A percentile compares a stretch with the other conserved stretches of the same genome.
Evolutionary conservation across 495 filamentous ascomycete genomes (phyloP).

Genomic region (Pseudoneurospora amorphoporcata): DNA sequence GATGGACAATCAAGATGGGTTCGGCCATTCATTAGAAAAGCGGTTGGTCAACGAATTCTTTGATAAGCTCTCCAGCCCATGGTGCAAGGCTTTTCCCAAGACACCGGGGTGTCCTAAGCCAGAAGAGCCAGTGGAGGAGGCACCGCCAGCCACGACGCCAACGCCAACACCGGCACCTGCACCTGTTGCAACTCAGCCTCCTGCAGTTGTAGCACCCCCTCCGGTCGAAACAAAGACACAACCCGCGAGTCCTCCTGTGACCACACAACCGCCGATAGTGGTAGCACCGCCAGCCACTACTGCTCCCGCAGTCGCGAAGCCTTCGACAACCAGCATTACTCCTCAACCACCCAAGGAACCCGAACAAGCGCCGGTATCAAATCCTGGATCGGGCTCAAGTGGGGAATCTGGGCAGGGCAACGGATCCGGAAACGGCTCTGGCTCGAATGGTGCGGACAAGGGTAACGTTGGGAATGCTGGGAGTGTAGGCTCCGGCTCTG

Average conservation of each 20-base stretch:
- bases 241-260: not conserved
- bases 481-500: not conserved
- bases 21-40: not conserved
- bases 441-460: not conserved
- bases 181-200: not conserved
- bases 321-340: not conserved
- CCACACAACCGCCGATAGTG: not conserved
- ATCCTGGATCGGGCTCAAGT: not conserved
- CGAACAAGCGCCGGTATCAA: not conserved
- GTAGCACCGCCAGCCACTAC: not conserved
- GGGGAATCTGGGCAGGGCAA: constrained; percentile 1
- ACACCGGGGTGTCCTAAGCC: not conserved
- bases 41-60: not conserved
- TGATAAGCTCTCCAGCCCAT: not conserved
- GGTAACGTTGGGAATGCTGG: constrained; percentile 1
- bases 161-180: not conserved
- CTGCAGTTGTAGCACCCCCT: not conserved
- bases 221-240: not conserved
- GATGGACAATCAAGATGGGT: not conserved
- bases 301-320: not conserved
- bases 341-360: not conserved
- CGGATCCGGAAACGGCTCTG: constrained; percentile 1
- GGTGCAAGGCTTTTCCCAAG: constrained; percentile 4
- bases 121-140: not conserved
- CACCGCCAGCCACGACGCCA: constrained; percentile 1